phyloP scores from a whole-genome alignment of 139 green algal genomes.

The Coelastrella sp. region DNA sequence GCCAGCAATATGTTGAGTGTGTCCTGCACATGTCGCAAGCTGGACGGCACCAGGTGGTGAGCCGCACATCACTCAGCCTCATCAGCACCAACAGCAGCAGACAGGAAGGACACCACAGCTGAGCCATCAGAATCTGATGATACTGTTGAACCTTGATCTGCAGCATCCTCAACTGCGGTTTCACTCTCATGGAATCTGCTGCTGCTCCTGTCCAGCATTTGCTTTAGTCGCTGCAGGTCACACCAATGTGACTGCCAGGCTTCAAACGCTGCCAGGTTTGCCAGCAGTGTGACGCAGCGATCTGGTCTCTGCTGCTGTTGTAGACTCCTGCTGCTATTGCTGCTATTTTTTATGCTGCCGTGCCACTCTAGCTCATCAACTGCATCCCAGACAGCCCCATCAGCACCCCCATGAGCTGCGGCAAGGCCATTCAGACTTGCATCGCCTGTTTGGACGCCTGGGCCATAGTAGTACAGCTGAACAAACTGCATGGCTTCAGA shows the following conservation, averaged over 20 bases:
- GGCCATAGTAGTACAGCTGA: constrained; percentile 25
- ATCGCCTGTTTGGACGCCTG: not conserved
- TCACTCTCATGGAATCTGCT: not conserved
- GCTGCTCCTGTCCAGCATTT: constrained; percentile 17
- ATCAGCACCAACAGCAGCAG: not conserved
- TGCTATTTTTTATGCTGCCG: not conserved
- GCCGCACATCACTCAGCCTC: constrained; percentile 6
- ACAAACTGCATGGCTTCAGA: constrained; percentile 8
- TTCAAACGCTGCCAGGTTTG: constrained; percentile 50
- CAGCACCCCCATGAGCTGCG: not conserved
- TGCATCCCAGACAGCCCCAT: not conserved
- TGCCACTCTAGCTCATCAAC: not conserved
- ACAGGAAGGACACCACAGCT: not conserved
- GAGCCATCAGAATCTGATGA: not conserved
- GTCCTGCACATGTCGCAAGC: constrained; percentile 3
- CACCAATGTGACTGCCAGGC: constrained; percentile 49
- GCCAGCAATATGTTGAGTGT: not conserved
- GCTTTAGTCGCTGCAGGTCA: not conserved
- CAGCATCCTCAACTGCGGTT: not conserved
- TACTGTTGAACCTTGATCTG: not conserved
- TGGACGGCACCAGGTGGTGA: constrained; percentile 14
- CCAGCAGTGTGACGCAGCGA: constrained; percentile 29
- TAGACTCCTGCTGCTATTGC: not conserved
- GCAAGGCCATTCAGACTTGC: not conserved
- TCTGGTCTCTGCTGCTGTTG: not conserved